Conservation (phyloP, 371 early-diverging fungal species). For the Mortierella sp. region DNA sequence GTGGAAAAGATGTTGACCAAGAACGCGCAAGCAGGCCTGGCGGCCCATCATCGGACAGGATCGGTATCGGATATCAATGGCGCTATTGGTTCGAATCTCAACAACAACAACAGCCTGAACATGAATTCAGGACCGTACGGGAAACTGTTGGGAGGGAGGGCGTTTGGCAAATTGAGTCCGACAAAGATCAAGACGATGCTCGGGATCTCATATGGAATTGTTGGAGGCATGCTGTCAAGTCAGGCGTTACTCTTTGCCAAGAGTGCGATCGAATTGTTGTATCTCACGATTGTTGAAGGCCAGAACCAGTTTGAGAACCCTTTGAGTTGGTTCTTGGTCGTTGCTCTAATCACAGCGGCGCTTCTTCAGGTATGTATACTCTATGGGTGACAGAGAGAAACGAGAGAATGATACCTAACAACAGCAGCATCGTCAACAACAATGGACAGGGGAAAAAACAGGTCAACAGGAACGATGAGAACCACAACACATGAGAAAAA, state of each 20-base stretch:
- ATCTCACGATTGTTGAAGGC: constrained; percentile 71
- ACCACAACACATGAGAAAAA: neutral
- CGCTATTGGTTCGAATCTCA: neutral
- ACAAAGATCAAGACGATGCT: constrained; percentile 58
- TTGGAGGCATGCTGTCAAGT: constrained; percentile 82
- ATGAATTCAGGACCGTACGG: constrained; percentile 12
- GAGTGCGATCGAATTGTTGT: constrained; percentile 82
- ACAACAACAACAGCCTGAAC: constrained; percentile 7
- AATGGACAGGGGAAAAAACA: neutral
- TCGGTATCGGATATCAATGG: neutral
- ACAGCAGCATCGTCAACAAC: neutral
- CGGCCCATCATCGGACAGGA: constrained; percentile 23
- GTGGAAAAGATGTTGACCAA: constrained; percentile 61
- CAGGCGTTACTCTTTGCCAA: constrained; percentile 87
- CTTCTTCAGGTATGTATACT: constrained; percentile 71
- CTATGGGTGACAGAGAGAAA: neutral
- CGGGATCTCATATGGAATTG: constrained; percentile 76
- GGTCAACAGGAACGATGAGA: neutral
- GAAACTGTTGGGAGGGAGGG: constrained; percentile 21
- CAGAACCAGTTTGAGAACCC: constrained; percentile 80
- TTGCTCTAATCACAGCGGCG: constrained; percentile 75
- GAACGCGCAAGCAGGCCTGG: constrained; percentile 27
- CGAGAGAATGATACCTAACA: neutral
- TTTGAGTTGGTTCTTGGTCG: constrained; percentile 80
- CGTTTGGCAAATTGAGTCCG: constrained; percentile 60